Evolutionary conservation across 768 basidiomycete species (phyloP).

Genomic region (Lenzites betulinus): DNA sequence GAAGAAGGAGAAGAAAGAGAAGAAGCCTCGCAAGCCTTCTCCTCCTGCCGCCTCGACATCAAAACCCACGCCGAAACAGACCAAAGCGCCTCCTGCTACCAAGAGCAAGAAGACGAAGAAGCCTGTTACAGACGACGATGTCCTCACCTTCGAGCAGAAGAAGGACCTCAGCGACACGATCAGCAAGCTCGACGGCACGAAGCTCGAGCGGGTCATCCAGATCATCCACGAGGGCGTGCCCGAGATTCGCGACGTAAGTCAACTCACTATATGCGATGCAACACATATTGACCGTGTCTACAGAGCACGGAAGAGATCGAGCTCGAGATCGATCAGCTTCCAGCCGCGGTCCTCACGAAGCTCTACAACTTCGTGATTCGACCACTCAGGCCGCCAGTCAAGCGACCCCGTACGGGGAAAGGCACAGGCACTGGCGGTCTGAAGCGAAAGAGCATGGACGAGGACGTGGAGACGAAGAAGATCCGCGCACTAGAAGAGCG

Average conservation of each 20-base stretch:
- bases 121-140: constrained; percentile 69
- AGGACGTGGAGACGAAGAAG: constrained; percentile 94
- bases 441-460: constrained; percentile 96
- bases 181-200: constrained; percentile 75
- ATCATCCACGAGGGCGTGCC: constrained; percentile 95
- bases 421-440: constrained; percentile 87
- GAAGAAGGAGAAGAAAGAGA: constrained; percentile 74
- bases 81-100: constrained; percentile 47
- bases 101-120: constrained; percentile 71
- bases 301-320: constrained; percentile 98
- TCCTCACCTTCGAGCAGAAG: constrained; percentile 94
- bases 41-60: constrained; percentile 65
- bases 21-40: constrained; percentile 38
- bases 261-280: background rate
- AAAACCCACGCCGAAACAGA: constrained; percentile 45
- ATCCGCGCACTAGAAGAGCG: constrained; percentile 89
- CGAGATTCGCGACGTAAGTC: constrained; percentile 87
- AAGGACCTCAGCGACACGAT: constrained; percentile 97
- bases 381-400: constrained; percentile 62
- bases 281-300: constrained; percentile 3
- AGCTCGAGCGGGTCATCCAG: constrained; percentile 87
- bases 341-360: constrained; percentile 83
- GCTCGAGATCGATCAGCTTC: constrained; percentile 93
- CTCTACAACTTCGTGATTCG: constrained; percentile 95
- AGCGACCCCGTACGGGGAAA: constrained; percentile 70